Percentiles rank a stretch among this genome's conserved stretches.
Conservation (phyloP, 768 basidiomycete genomes). For the Strobilomyces confusus region DNA sequence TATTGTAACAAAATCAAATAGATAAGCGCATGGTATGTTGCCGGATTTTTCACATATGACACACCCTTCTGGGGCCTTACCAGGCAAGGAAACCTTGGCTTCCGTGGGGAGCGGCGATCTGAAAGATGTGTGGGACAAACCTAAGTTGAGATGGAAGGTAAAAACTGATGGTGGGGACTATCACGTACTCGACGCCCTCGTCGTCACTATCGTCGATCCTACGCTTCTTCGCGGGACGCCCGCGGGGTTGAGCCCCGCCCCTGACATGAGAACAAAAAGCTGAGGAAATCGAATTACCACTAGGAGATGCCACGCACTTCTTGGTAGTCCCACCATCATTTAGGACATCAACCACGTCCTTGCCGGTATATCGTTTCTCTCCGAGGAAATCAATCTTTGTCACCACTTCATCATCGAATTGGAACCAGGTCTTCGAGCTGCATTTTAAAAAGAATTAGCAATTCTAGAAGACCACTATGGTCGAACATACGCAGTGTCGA, state of each 20-base stretch:
- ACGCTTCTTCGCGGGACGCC: conserved; percentile 43
- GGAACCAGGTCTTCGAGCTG: conserved; percentile 77
- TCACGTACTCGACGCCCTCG: conserved; percentile 35
- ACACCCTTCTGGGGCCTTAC: conserved; percentile 56
- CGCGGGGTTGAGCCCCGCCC: conserved; percentile 30
- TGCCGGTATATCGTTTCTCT: conserved; percentile 35
- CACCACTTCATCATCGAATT: conserved; percentile 89
- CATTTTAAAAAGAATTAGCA: conserved; percentile 2
- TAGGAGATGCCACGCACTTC: conserved; percentile 23
- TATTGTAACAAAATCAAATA: conserved; percentile 27
- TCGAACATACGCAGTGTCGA: conserved; percentile 57
- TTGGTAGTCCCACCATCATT: conserved; percentile 21
- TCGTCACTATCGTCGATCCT: conserved; percentile 60
- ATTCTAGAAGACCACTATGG: neutral
- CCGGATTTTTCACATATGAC: conserved; percentile 70
- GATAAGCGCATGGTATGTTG: conserved; percentile 23
- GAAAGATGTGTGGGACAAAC: conserved; percentile 5
- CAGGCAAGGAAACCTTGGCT: conserved; percentile 23
- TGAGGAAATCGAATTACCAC: neutral
- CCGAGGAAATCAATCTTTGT: conserved; percentile 56
- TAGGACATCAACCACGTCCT: conserved; percentile 30
- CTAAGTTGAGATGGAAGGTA: conserved; percentile 16
- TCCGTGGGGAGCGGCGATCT: conserved; percentile 22
- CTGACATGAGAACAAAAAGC: conserved; percentile 13
- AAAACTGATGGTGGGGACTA: conserved; percentile 11